Base-by-base conservation (phyloP, 352 stramenopile genomes). In the Globisporangium irregulare region DNA sequence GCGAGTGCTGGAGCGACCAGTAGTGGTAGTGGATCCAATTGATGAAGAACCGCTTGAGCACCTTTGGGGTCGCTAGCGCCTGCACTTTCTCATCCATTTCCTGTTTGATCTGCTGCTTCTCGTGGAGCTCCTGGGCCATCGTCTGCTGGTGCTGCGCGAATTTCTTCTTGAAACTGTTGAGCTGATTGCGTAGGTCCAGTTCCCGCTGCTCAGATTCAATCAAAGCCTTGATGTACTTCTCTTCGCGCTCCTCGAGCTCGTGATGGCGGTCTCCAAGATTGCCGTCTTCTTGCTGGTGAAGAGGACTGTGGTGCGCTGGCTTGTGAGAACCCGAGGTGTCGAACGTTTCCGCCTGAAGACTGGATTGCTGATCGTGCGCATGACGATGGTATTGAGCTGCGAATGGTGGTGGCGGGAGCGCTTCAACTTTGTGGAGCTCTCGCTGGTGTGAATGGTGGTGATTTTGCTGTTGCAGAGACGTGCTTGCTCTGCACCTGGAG, bases 171-270 rank as follows among this genome's bases (percentile, higher is more conserved):
- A 90, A 75, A 4, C 25, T 48, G 4, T 57, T 66, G 1, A 94
- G 34, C 34, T 86, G 80, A 18, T 82, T 88, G 12, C 80, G 76
- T 3, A 94, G 67, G 34, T 92, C 81, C 0, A 94, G 66, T 56
- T 94, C 86, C 20, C 84, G 78, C 32, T 92, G 86, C 63, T 94
- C 86, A 0, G 82, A 92, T 64, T 87, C 79, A 77, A 94, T 94
- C 24, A 94, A 62, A 8, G 84, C 84, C 18, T 79, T 75, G 24
- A 94, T 88, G 55, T 92, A 92, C 56, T 90, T 89, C 12, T 82
- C 82, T 70, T 94, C 86, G 24, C 82, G 77, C 1, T 85, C 72
- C 27, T 92, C 79, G 0, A 91, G 78, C 22, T 91, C 81, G 4
- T 86, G 76, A 20, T 87, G 72, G 3, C 68, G 68, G 9, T 59